Base-by-base conservation (phyloP, 495 filamentous ascomycete genomes). In the Chlorociboria aeruginascens region DNA sequence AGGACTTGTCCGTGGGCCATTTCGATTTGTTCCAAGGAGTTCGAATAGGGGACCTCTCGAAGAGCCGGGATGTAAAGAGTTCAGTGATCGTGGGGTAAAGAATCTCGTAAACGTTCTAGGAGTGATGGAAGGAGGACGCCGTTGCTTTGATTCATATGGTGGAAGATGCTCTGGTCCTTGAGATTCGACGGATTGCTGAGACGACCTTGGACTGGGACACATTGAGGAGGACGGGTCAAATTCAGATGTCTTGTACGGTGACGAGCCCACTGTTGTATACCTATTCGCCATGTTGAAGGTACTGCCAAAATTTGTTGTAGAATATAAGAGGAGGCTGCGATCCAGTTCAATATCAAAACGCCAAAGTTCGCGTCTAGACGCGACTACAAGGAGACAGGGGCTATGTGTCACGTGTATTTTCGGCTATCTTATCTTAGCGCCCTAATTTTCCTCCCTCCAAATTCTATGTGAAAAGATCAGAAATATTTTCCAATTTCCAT, bases 51-150 rank as follows among this genome's bases (percentile, higher is more conserved):
- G 77, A 56, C 77, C 72, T 53, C 82, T 69, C 50, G 71, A 56
- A 33, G 71, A 60, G 45, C 68, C 54, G 29, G 65, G 68, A 4
- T 72, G 12, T 8, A 14, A 2, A 8, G 41, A 32, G 13, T 31
- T 38, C 8, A 43, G 44, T 17, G 53, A 51, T 29, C 54, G 73
- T 42, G 89, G 89, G 11, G 85, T 90, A 58, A 94, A 95, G 68
- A 95, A 95, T 29, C 78, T 72, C 35, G 66, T 78, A 57, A 94
- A 94, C 44, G 79, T 82, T 45, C 81, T 69, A 33, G 83, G 83
- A 28, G 83, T 88, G 42, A 88, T 69, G 13, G 73, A 77, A 20
- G 73, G 73, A 41, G 68, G 63, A 33, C 68, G 59, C 47, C 65
- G 60, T 56, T 72, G 69, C 52, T 71, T 71, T 37, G 36, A 43